Evolutionary conservation across 2,329 filamentous ascomycete species (phyloP), one percentile per base, ranked within the genome.

Genomic region (Pezicula neosporulosa): DNA sequence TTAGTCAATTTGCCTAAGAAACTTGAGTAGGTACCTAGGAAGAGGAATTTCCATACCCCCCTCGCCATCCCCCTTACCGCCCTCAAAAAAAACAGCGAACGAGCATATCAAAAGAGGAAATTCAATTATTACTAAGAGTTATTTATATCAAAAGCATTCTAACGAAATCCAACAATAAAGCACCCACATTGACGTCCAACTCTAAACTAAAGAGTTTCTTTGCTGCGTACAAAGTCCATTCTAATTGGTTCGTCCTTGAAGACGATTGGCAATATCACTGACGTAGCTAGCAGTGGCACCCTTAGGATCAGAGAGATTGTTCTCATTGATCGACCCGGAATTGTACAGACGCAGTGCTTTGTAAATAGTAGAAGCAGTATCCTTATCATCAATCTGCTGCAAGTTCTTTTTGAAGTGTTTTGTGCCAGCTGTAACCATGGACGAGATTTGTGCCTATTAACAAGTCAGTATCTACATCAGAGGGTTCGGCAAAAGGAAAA

Each of bases 291-390:
- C 39, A 16, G 70, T 71, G 19, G 69, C 70, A 19, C 69, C 68
- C n/a, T 49, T 51, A 35, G 62, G 66, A 42, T 69, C 60, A 54
- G 67, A 70, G 28, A 73, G 63, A 58, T 74, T 57, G 49, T 7
- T 51, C 19, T 54, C 38, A 59, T 71, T 62, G 46, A 71, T 64
- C 28, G 57, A 62, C 38, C 71, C 71, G 6, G 70, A 72, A 64
- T 72, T 73, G 61, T 72, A 73, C 44, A 63, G 63, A 45, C 70
- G 66, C 21, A 71, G 62, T 6, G 70, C 70, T 51, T 66, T 64
- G 60, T 73, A 73, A 59, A 71, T 67, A 54, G 58, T 61, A 16
- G 66, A 55, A 47, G 60, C 59, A 18, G 57, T 60, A 49, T 60
- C 54, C 39, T 52, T 47, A 57, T 66, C 49, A 38, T 68, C 68